Evolutionary conservation across 768 basidiomycete genomes (phyloP).

Genomic region (Termitomyces sp.): DNA sequence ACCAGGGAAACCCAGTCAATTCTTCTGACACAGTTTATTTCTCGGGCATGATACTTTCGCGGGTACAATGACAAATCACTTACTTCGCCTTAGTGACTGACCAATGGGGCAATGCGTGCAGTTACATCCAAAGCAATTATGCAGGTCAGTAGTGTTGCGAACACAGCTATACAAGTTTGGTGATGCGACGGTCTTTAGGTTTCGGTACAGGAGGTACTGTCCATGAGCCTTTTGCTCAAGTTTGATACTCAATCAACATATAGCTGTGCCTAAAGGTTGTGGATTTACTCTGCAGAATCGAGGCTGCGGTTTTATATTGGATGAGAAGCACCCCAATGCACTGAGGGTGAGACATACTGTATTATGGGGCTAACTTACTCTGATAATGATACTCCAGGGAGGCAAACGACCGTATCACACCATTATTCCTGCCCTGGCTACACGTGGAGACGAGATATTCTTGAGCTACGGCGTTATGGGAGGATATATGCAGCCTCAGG

Average conservation of each 20-base stretch:
- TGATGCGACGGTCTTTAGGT: slow-evolving; percentile 32
- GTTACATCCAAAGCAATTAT: slow-evolving; percentile 87
- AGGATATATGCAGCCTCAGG: slow-evolving; percentile 95
- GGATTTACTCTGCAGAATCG: slow-evolving; percentile 97
- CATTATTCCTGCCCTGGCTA: slow-evolving; percentile 88
- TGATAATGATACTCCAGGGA: slow-evolving; percentile 34
- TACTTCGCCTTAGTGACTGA: slow-evolving; percentile 57
- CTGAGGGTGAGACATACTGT: slow-evolving; percentile 47
- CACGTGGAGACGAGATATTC: slow-evolving; percentile 76
- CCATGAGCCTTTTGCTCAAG: not conserved
- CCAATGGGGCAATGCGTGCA: slow-evolving; percentile 87
- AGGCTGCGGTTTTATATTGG: slow-evolving; percentile 78
- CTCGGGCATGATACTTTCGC: slow-evolving; percentile 42
- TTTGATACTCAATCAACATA: slow-evolving; percentile 2
- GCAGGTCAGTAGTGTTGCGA: slow-evolving; percentile 39
- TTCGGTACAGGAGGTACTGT: slow-evolving; percentile 81
- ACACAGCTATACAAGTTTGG: slow-evolving; percentile 11
- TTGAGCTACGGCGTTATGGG: slow-evolving; percentile 91
- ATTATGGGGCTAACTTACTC: not conserved
- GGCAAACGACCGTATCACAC: slow-evolving; percentile 89
- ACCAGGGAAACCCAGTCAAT: slow-evolving; percentile 72
- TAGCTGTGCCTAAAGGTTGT: slow-evolving; percentile 88
- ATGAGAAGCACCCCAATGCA: slow-evolving; percentile 80
- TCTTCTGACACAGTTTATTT: slow-evolving; percentile 96
- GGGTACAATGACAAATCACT: not conserved